A percentile compares a stretch with the other conserved stretches of the same genome.
Conservation (phyloP, 1,139 yeast genomes). For the Taphrina flavorubra region DNA sequence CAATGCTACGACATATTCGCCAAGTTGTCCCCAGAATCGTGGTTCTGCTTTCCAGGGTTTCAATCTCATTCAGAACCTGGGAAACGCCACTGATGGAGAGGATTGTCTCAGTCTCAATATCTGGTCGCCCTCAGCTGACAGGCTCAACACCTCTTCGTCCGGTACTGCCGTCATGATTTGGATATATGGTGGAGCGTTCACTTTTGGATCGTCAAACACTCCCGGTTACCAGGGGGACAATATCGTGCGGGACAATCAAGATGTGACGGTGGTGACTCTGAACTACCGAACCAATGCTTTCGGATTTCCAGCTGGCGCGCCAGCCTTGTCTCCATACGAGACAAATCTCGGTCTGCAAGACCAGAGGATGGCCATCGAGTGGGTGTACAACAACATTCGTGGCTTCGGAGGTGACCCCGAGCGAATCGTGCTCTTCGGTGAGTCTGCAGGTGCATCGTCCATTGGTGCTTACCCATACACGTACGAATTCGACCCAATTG, state of each 20-base stretch:
- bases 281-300: conserved; percentile 30
- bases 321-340: conserved; percentile 44
- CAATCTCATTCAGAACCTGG: conserved; percentile 19
- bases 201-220: conserved; percentile 31
- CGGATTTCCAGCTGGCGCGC: conserved; percentile 39
- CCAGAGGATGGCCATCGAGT: conserved; percentile 51
- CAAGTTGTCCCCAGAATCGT: conserved; percentile 33
- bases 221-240: conserved; percentile 32
- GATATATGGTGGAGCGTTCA: conserved; percentile 37
- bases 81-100: conserved; percentile 38
- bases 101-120: conserved; percentile 39
- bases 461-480: conserved; percentile 33
- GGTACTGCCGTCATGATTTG: conserved; percentile 36
- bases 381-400: conserved; percentile 52
- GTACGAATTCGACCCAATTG: conserved; percentile 35
- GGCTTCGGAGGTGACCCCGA: conserved; percentile 53
- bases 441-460: conserved; percentile 53
- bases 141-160: conserved; percentile 20
- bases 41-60: conserved; percentile 26
- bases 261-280: conserved; percentile 24
- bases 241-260: conserved; percentile 26
- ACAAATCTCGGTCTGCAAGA: conserved; percentile 52
- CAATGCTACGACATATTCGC: conserved; percentile 34
- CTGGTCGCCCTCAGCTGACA: conserved; percentile 25
- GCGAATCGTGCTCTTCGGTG: conserved; percentile 52